Base-by-base conservation (phyloP, 2,329 filamentous ascomycete species). In the Colletotrichum incanum region DNA sequence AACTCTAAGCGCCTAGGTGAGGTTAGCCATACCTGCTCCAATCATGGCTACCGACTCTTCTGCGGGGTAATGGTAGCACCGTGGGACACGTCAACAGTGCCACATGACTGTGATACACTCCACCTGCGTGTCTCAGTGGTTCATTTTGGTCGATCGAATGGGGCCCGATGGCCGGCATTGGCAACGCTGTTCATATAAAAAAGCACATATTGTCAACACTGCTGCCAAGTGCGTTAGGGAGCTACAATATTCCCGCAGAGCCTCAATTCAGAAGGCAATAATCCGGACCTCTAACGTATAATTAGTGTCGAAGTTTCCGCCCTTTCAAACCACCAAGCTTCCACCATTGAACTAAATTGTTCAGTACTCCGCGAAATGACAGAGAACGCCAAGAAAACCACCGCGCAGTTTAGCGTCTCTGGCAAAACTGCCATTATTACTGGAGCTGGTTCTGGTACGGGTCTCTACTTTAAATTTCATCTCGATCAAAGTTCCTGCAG, bases 361-460 rank as follows among this genome's bases (percentile, higher is more conserved):
- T 1, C 23, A 26, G 0, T 14, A 20, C 6, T 28, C 8, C 1
- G 18, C 20, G 3, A 41, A 28, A 54, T 64, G 47, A 34, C 18
- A n/a, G 7, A 6, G 34, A 18, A 37, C 26, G 3, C 16, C 20
- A 39, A 26, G 23, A 49, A 39, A 28, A 23, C 43, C 0, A 9
- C 8, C n/a, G 20, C 76, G 34, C 73, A 75, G 39, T 82, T 76
- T 45, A 76, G 72, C 16, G 75, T 79, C 11, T 65, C 73, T 28
- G 78, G 74, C 59, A 80, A 79, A 63, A 78, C 77, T 2, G 78
- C 78, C 54, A 76, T 80, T 9, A 39, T 80, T 60, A 79, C 78
- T 0, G 78, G 78, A 4, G 78, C 77, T 6, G 78, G 78, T 1
- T 79, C 77, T 20, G 78, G 77, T 77, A 67, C 20, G 68, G 28